Evolutionary conservation across 176 grass and related monocot genomes (phyloP), one percentile per base, ranked within the genome.

Genomic region (Bromus sterilis): DNA sequence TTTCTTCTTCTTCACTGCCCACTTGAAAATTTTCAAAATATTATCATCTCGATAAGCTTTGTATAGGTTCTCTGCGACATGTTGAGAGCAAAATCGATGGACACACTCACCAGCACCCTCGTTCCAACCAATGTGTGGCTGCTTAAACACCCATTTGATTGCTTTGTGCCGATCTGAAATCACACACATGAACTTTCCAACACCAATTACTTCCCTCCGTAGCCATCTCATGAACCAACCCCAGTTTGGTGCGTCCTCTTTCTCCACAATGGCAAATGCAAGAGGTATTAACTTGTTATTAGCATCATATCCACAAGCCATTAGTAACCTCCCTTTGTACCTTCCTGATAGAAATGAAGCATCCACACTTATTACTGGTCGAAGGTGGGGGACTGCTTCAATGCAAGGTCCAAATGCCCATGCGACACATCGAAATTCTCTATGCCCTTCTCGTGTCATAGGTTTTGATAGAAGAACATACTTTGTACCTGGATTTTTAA

Each of bases 141-240:
- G 77, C 26, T 31, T 66, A 49, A 80, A 80, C 16, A 80, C 6
- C 9, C 4, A 42, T 80, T 80, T 80, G 9, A 80, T 80, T 13
- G 26, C 77, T 7, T 34, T 74, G 5, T 74, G 71, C 0, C 10
- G 43, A 3, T 53, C 29, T 12, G 18, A 74, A 46, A 73, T 44
- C 20, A 74, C 29, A 34, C 25, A 48, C 44, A 74, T 34, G 18
- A 74, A 55, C 8, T 53, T 74, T 53, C 46, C 71, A 74, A n/a
- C 2, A 33, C 61, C 61, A 68, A 69, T 34, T 53, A 77, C 74
- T 11, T 77, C 24, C 0, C 12, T 63, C 4, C 24, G 26, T 9
- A 80, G 1, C 40, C 78, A 80, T 20, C 6, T 43, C 56, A 80
- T 64, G n/a, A 80, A 69, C 40, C 40, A 80, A 0, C 24, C 61